Percentiles rank a stretch among this genome's conserved stretches.
These are phyloP conservation scores for Gleditsia sinensis DNA, from an alignment of 306 rosid genomes.

Conservation along the genomic window DNA sequence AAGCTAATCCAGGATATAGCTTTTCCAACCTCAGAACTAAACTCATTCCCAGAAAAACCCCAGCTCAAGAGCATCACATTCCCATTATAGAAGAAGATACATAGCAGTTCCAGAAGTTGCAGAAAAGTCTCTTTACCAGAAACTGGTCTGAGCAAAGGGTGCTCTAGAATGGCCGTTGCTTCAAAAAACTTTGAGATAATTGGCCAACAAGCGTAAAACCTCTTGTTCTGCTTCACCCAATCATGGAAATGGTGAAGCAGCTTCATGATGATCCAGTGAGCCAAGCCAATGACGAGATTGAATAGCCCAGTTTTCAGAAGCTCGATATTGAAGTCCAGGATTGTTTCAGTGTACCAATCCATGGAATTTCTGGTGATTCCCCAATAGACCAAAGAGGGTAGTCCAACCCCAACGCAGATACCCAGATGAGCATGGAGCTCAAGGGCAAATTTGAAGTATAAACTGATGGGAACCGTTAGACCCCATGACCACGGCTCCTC, in stretches of 20 bases:
- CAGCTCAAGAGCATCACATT: constrained; percentile 46
- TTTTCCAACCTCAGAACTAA: constrained; percentile 41
- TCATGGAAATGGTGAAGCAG: constrained; percentile 30
- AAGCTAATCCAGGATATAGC: constrained; percentile 49
- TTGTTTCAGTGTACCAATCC: constrained; percentile 38
- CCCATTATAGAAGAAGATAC: constrained; percentile 39
- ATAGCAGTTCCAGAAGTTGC: constrained; percentile 14
- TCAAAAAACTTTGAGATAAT: constrained; percentile 25
- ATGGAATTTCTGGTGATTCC: constrained; percentile 38
- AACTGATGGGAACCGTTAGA: constrained; percentile 39
- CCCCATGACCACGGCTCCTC: constrained; percentile 47
- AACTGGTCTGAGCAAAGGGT: constrained; percentile 35
- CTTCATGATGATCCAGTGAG: constrained; percentile 34
- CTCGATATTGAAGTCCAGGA: constrained; percentile 36
- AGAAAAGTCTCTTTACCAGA: constrained; percentile 2
- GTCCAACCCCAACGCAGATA: constrained; percentile 38
- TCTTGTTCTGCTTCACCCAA: constrained; percentile 27
- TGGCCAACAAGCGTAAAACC: background rate
- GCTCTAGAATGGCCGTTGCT: background rate
- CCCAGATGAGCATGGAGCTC: constrained; percentile 47
- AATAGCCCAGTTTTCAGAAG: constrained; percentile 35
- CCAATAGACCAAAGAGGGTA: constrained; percentile 50
- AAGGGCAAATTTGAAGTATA: constrained; percentile 48
- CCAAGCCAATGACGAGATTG: constrained; percentile 36
- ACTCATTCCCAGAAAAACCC: constrained; percentile 44